Base-by-base conservation (phyloP, 192 early-diverging fungal genomes). In the Backusella morwellensis region DNA sequence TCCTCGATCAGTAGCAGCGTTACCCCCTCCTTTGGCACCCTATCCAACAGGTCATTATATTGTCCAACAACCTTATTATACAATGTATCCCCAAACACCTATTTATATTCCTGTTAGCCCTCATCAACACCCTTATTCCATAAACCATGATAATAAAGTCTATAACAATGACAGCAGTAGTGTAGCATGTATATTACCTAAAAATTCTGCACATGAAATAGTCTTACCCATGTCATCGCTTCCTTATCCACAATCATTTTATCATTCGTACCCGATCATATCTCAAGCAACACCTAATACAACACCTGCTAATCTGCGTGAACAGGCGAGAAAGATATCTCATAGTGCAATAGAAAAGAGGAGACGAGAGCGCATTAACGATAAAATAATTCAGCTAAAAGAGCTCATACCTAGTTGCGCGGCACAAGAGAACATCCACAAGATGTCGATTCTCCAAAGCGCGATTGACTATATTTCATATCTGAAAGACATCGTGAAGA, bases 361-460 rank as follows among this genome's bases (percentile, higher is more conserved):
- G 47, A 90, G 94, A 40, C 92, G 95, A 35, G 94, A 95, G 74
- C 88, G 93, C 34, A 97, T 93, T 78, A 97, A 97, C 78, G 90
- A 91, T 72, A 90, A 92, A 79, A 92, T 97, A 32, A 75, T 90
- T 54, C 88, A 93, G 52, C 87, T 97, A 41, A 92, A 92, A 80
- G 78, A 83, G 35, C 83, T 96, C 11, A 89, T 95, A 26, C 94
- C 95, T 0, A 72, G 85, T 21, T 93, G 92, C 75, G 83, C 86
- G 0, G 84, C 87, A 63, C 86, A 90, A 76, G 89, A 89, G 56
- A 86, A 88, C 63, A 75, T 93, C 1, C 91, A 94, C 80, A 94
- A 94, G 80, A 82, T 94, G 40, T 82, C 79, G 19, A 89, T 94
- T 40, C 80, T 94, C 3, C 90, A 94, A 73, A 84, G 83, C 34